phyloP scores from a whole-genome alignment of 371 early-diverging fungal genomes.

The Amoeboaphelidium protococcarum region DNA sequence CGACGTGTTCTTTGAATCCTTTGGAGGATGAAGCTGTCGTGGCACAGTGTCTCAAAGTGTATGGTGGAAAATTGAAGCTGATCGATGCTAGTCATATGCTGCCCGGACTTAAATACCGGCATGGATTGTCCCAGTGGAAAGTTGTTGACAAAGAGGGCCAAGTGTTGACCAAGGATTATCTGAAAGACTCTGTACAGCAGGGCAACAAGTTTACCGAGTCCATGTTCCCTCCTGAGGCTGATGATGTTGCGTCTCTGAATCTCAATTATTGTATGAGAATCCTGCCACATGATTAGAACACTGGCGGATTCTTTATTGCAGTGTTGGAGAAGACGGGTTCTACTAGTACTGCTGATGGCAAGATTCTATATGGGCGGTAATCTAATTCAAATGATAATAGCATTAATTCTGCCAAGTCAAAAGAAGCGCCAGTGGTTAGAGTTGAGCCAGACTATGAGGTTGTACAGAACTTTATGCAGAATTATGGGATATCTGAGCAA shows the following conservation, averaged over 20 bases:
- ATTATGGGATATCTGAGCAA: conserved; percentile 32
- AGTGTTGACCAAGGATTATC: conserved; percentile 17
- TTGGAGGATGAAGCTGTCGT: conserved; percentile 18
- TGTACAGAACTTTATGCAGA: conserved; percentile 19
- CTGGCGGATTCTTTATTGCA: conserved; percentile 98
- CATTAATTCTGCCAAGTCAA: not conserved
- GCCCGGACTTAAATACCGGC: conserved; percentile 39
- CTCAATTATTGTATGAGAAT: conserved; percentile 76
- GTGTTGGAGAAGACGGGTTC: conserved; percentile 66
- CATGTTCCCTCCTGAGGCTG: conserved; percentile 36
- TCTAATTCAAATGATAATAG: not conserved
- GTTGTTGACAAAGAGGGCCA: conserved; percentile 31
- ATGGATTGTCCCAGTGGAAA: conserved; percentile 65
- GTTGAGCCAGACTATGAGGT: conserved; percentile 24
- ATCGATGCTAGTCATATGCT: conserved; percentile 53
- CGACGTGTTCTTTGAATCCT: conserved; percentile 97
- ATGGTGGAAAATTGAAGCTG: conserved; percentile 33
- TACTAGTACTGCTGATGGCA: no score
- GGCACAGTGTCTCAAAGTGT: conserved; percentile 3
- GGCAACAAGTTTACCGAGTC: conserved; percentile 8
- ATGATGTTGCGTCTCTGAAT: conserved; percentile 28
- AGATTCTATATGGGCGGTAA: not conserved
- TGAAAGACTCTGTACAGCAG: conserved; percentile 27
- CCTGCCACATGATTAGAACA: conserved; percentile 86
- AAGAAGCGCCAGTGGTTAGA: conserved; percentile 13